Evolutionary conservation across 495 filamentous ascomycete species (phyloP), one percentile per base, ranked within the genome.

Genomic region (Entonaema liquescens): DNA sequence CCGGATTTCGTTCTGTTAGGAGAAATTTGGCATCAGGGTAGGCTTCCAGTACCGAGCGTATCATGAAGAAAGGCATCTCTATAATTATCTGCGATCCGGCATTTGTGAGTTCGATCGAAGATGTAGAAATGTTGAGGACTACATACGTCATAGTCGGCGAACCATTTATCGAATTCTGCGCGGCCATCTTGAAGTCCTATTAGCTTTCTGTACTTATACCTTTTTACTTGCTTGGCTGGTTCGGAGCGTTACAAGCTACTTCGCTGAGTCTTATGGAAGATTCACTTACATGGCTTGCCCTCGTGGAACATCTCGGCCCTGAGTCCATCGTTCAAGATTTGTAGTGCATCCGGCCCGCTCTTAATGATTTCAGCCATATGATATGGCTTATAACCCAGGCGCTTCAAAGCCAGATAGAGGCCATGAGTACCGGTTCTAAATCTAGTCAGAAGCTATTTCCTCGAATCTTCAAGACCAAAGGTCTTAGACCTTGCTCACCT

Each of bases 1-100:
- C 74, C 13, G 77, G 76, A 19, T 78, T 57, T 35, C 77, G 68
- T 66, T 79, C 77, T 6, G 67, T 75, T 17, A 79, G 68, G 26
- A 79, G 63, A 57, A 78, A 79, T 25, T 78, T 79, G 44, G 76
- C 75, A n/a, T 78, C 74, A 2, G 77, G 77, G 52, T 79, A 79
- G 8, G 76, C 58, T 3, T 74, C 67, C 3, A 78, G 3, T 15
- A 28, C 53, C 40, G 71, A 72, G 5, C 63, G 68, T 3, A 73
- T 42, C 72, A 79, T 72, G 63, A 73, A 75, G 70, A 73, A 73
- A 2, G 73, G 71, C 65, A 79, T 70, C 55, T 79, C 77, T 57
- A 75, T 73, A 35, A 77, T 71, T 53, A 70, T 33, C 72, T 75
- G 25, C 23, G 23, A 55, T 3, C 11, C 53, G 29, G 52, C 12